phyloP scores from a whole-genome alignment of 1,284 basidiomycete genomes.

The Sanghuangporus baumii region DNA sequence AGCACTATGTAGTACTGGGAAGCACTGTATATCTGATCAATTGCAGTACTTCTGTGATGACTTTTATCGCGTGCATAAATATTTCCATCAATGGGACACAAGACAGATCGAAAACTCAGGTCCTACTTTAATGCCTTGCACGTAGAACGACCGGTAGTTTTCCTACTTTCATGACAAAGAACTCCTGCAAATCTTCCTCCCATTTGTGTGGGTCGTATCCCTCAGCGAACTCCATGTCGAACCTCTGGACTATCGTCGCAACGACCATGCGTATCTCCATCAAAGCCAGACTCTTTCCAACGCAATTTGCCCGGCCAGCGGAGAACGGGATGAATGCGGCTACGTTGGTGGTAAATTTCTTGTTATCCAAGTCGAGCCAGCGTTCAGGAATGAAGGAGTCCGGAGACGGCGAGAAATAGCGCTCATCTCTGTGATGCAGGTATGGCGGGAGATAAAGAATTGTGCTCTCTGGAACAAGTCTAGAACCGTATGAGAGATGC shows the following conservation, averaged over 20 bases:
- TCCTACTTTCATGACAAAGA: constrained; percentile 27
- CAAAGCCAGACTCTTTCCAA: constrained; percentile 29
- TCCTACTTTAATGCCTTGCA: neutral
- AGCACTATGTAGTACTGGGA: too few species aligned
- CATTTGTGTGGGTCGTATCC: constrained; percentile 25
- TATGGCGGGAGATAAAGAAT: constrained; percentile 42
- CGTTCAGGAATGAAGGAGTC: constrained; percentile 38
- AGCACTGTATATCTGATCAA: too few species aligned
- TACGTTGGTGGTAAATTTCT: constrained; percentile 26
- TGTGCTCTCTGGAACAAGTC: constrained; percentile 45
- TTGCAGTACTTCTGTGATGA: too few species aligned
- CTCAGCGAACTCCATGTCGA: constrained; percentile 26
- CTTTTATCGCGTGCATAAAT: too few species aligned
- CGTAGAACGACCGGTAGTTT: constrained; percentile 22
- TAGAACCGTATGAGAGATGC: constrained; percentile 19
- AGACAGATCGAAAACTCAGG: too few species aligned
- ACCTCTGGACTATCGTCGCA: constrained; percentile 26
- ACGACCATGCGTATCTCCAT: constrained; percentile 29
- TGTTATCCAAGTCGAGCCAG: constrained; percentile 28
- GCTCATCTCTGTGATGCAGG: constrained; percentile 36
- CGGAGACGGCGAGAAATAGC: constrained; percentile 34
- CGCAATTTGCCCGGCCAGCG: constrained; percentile 30
- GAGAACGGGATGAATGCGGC: constrained; percentile 34
- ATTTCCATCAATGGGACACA: too few species aligned
- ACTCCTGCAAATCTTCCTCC: constrained; percentile 26